Base-by-base conservation (phyloP, 2,329 filamentous ascomycete species). In the Sporothrix pallida region DNA sequence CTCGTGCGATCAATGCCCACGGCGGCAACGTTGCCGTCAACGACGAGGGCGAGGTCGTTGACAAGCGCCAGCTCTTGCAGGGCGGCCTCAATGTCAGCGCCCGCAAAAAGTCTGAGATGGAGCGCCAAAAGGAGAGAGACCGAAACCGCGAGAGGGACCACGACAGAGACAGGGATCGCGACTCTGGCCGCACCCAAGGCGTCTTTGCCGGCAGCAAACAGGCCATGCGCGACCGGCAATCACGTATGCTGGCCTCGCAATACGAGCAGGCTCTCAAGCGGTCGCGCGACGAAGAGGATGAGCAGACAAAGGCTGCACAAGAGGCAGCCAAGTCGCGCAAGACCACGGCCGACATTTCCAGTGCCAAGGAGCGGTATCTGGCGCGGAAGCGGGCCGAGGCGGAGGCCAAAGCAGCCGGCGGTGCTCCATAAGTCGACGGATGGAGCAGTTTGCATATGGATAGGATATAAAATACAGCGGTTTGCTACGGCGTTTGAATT, bases 41-140 rank as follows among this genome's bases (percentile, higher is more conserved):
- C 78, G 93, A 96, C 75, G 93, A 96, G 54, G 93, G 93, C 0
- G 89, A 95, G 79, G 90, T 96, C 1, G 91, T 93, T 37, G 93
- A 97, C 80, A 95, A 94, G 84, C 87, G 93, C n/a, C 91, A 96
- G 80, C 84, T 96, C 9, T 87, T 97, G 7, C 87, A 84, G 65
- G 91, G 92, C 7, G 93, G 93, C 37, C 85, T 97, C 70, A 97
- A 97, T 78, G 83, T 96, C 20, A 87, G 87, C 69, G 84, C 87
- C 0, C 91, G 89, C 80, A 90, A 90, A 77, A 90, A 89, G 80
- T 78, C 80, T 10, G 83, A 86, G 73, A 80, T 81, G 26, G 77
- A 79, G 73, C 42, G 44, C 15, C 52, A 70, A 20, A 68, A 62
- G 9, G 75, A 76, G 56, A 67, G 73, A 9, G 58, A 62, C 20